Base-by-base conservation (phyloP, 225 moss, liverwort and hornwort species). In the Sphagnum contortum region DNA sequence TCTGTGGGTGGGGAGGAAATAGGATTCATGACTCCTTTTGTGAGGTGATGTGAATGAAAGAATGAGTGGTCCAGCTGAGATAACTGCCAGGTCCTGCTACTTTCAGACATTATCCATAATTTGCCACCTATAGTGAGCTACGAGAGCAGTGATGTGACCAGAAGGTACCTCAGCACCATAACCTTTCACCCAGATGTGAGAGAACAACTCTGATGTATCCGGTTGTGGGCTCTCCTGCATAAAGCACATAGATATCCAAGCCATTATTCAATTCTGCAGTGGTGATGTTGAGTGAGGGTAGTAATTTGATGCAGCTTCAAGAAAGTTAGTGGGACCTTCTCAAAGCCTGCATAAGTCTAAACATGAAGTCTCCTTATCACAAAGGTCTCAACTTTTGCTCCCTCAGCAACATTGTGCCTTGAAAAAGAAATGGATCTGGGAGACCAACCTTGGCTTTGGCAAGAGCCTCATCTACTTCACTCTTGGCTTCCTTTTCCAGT, bases 401-500 rank as follows among this genome's bases (percentile, higher is more conserved):
- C 48, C 61, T 61, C 8, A 45, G 61, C 1, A 61, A 45, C 8
- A 6, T 5, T 45, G 7, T 5, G 44, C n/a, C 2, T 7, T 5
- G 45, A 12, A 29, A 59, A 59, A 14, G 9, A n/a, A 5, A n/a
- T 59, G 13, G 5, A n/a, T 59, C 12, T n/a, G 6, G 6, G n/a
- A 29, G 64, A 49, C 76, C 68, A 60, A 86, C 85, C 86, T 98
- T 98, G 55, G 96, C 96, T 73, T 91, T 89, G 8, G 85, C 69
- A 12, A 93, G 75, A 48, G 96, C 88, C 68, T 98, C 93, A 7
- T 98, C 93, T 5, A 98, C 90, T 70, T 76, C 83, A 71, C 93
- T 98, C 77, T 93, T 98, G 14, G 88, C 80, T 61, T 89, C 93
- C 76, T 98, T 98, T 85, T 98, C 96, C 5, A 93, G 55, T 8